These are phyloP conservation scores for Dalechampia spathulata DNA, from an alignment of 441 rosid genomes.

Conservation along the genomic window DNA sequence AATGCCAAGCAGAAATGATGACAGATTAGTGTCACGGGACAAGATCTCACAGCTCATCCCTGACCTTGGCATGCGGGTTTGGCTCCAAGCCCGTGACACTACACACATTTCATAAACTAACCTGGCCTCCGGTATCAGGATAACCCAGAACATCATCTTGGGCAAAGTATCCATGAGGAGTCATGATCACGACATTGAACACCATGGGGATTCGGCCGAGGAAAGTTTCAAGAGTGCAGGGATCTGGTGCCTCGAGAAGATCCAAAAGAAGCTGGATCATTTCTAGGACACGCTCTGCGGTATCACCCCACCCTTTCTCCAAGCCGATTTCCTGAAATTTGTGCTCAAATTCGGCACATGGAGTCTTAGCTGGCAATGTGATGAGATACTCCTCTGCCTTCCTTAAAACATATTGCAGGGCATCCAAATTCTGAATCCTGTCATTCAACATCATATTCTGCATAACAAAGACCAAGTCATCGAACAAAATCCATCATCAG, in stretches of 20 bases:
- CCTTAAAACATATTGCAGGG: constrained; percentile 65
- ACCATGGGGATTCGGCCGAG: constrained; percentile 91
- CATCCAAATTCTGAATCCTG: constrained; percentile 54
- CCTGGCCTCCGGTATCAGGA: constrained; percentile 99
- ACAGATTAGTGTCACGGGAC: no score
- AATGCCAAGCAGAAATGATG: neutral
- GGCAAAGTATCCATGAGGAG: constrained; percentile 95
- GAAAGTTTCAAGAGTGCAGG: constrained; percentile 77
- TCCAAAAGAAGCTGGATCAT: constrained; percentile 86
- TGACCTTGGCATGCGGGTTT: no score
- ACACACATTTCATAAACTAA: constrained; percentile 26
- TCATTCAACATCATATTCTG: constrained; percentile 88
- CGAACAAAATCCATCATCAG: no score
- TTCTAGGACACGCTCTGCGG: constrained; percentile 61
- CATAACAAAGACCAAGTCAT: no score
- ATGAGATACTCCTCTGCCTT: constrained; percentile 90
- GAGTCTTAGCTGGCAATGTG: constrained; percentile 43
- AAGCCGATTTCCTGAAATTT: constrained; percentile 83
- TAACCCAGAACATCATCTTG: constrained; percentile 94
- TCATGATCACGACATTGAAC: constrained; percentile 75
- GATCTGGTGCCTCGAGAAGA: constrained; percentile 95
- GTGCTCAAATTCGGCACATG: constrained; percentile 50
- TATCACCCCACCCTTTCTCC: constrained; percentile 95
- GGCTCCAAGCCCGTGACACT: no score
- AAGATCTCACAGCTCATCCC: no score